phyloP scores from a whole-genome alignment of 352 stramenopile species.

The Phytophthora cajani region DNA sequence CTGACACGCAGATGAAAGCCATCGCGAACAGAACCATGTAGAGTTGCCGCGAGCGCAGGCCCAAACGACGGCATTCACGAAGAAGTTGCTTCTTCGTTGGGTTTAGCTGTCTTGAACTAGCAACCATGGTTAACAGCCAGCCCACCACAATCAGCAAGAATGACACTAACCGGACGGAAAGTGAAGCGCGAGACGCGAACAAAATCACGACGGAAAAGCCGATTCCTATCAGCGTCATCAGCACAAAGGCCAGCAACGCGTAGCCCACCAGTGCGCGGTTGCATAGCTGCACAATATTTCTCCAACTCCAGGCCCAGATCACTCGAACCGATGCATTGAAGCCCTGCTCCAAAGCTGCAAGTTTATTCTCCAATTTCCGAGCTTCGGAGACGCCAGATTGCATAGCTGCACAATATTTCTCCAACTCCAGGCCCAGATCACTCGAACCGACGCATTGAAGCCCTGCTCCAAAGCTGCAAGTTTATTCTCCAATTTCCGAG shows the following conservation, averaged over 20 bases:
- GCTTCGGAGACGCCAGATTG: conserved; percentile 15
- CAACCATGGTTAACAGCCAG: conserved; percentile 54
- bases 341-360: conserved; percentile 32
- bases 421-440: conserved; percentile 34
- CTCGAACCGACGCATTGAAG: conserved; percentile 23
- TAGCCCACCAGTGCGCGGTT: conserved; percentile 38
- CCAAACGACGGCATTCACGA: conserved; percentile 37
- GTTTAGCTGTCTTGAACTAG: conserved; percentile 52
- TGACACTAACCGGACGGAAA: conserved; percentile 44
- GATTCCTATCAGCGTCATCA: conserved; percentile 39
- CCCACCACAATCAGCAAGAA: conserved; percentile 55
- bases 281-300: conserved; percentile 34
- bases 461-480: conserved; percentile 33
- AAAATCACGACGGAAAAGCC: conserved; percentile 37
- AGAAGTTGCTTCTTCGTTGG: conserved; percentile 49
- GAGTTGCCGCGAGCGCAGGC: conserved; percentile 43
- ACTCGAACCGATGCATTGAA: conserved; percentile 25
- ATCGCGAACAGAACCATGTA: conserved; percentile 39
- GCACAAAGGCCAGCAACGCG: conserved; percentile 30
- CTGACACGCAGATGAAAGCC: conserved; percentile 47
- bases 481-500: conserved; percentile 43
- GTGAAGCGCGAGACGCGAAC: conserved; percentile 32
- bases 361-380: conserved; percentile 42
- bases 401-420: conserved; percentile 34
- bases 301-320: conserved; percentile 34